Evolutionary conservation across 2,329 filamentous ascomycete genomes (phyloP), one percentile per base, ranked within the genome.

Genomic region (Trichophyton verrucosum): DNA sequence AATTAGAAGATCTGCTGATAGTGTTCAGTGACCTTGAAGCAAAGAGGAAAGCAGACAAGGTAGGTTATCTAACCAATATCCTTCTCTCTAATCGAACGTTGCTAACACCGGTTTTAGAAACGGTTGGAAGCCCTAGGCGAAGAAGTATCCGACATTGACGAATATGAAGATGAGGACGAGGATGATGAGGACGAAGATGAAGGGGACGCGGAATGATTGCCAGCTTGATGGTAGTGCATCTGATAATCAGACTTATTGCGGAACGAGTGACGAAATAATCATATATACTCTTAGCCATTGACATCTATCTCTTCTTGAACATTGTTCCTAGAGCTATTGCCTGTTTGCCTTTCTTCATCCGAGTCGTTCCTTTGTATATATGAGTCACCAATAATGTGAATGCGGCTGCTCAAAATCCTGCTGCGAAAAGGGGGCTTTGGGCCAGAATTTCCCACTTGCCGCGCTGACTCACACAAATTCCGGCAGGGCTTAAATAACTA

Each of bases 11-110:
- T 71, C 78, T 92, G 60, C 76, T 94, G 40, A 87, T 92, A 76
- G 86, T 94, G 3, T 89, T 91, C 72, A 85, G 83, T 13, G 89
- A 94, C 69, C 70, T 91, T 17, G 89, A 94, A 72, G 87, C 89
- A 60, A 92, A 91, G 75, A 78, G 84, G 57, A 80, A 81, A 47
- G 84, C 82, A 66, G 90, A 92, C 70, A 92, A 89, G 80, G 86
- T 87, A 74, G 65, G 80, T 71, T 5, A 15, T 17, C 5, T 20
- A 7, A 44, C 40, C 17, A 15, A 3, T 24, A 17, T 11, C 15
- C 3, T 20, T 61, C 60, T n/a, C 42, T 15, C 22, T 33, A 17
- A 20, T 20, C 40, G 49, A 47, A 38, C 55, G 46, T 49, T 59
- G 53, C 57, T 63, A 61, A 46, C 64, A 72, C 67, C 84, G 78